Base-by-base conservation (phyloP, 345 rosid genomes). In the Melaleuca alternifolia region DNA sequence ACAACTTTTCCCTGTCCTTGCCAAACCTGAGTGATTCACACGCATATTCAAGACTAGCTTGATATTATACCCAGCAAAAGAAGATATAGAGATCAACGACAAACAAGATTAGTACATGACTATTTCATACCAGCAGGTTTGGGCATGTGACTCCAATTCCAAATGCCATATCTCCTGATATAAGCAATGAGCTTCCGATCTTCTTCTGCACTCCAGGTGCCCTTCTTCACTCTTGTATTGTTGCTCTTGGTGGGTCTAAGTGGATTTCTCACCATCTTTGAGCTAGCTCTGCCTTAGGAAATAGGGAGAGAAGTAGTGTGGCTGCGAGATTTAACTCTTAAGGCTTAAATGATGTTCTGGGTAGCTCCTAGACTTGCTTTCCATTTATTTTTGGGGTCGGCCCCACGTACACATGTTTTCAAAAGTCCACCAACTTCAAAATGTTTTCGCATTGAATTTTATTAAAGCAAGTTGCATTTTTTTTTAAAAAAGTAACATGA, bases 1-100 rank as follows among this genome's bases (percentile, higher is more conserved):
- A 53, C 88, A 87, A 77, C 86, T 84, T 76, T 87, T 87, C 54
- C 86, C 88, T 3, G 84, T 82, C 56, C 88, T 51, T 16, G 71
- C 51, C 88, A 87, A 76, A 44, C 88, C 88, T 84, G 52, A 65
- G 23, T 65, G 1, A 65, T 65, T 65, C 48, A 18, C 24, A 18
- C 79, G 18, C 23, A 1, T 2, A 65, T 33, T 65, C 12, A 65
- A 16, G 6, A 65, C 46, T 10, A 10, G 24, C 13, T 18, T 33
- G 79, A 65, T 0, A 33, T 37, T 65, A 65, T 33, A 65, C 79
- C 24, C 24, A 33, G 44, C 14, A 10, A 57, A 83, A n/a, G 4
- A 50, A 53, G 53, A 81, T 1, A 6, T 30, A 44, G 16, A 81
- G 51, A 48, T 51, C 56, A 33, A 46, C 79, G 2, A 33, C 33